Base-by-base conservation (phyloP, 2,329 filamentous ascomycete genomes). In the Rutstroemia sp. region DNA sequence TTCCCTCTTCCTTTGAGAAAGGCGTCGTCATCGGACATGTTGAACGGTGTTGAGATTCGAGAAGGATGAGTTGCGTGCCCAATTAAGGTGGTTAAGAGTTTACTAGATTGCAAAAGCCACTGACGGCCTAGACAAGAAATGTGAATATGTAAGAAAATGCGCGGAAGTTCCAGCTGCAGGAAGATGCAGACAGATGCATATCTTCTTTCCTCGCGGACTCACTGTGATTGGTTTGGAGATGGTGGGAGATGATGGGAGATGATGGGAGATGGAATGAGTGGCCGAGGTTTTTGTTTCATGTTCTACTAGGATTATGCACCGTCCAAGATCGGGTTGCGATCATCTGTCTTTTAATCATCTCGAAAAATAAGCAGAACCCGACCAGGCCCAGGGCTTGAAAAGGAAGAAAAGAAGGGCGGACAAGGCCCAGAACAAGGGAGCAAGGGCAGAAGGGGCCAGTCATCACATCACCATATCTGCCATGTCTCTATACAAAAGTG, bases 211-310 rank as follows among this genome's bases (percentile, higher is more conserved):
- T 23, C 30, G 30, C 9, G 30, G 10, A 30, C 47, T 6, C n/a
- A 21, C 21, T 17, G 5, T 25, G 23, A 17, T 51, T 45, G 21
- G 34, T 30, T 25, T 25, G 19, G 34, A 21, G 14, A 55, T 50
- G 23, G 5, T 23, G 23, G 23, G 23, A 23, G 23, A 23, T 23
- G 23, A 23, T 23, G 23, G 23, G 23, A 23, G 23, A 23, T 55
- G 46, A 23, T 23, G 23, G 23, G 23, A 23, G 23, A 23, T 55
- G 46, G 27, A 44, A 36, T 36, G 34, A 38, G 17, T 44, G 47
- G 47, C 14, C 47, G 38, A 51, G 47, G 12, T n/a, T 55, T 12
- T 44, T 34, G 53, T 55, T 55, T 55, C 53, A 55, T 50, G 19
- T 51, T 51, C 21, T 51, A 36, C 53, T 51, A 44, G 53, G 53